phyloP scores from a whole-genome alignment of 805 yeast genomes.

The Metschnikowia amazonensis region DNA sequence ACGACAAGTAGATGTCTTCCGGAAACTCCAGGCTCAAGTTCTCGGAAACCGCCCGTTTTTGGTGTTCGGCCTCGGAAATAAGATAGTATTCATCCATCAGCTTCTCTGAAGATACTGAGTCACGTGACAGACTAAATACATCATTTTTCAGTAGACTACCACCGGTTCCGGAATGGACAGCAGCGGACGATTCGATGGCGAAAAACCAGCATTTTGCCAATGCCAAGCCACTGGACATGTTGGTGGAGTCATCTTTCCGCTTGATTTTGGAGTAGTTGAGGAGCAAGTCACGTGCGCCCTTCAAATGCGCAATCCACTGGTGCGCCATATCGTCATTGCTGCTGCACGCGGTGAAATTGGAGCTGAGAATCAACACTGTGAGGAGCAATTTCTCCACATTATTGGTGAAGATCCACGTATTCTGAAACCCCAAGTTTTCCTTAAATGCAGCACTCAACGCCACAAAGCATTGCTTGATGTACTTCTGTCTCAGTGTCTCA shows the following conservation, averaged over 20 bases:
- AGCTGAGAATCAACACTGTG: slow-evolving; percentile 24
- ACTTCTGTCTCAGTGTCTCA: slow-evolving; percentile 19
- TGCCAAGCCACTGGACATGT: slow-evolving; percentile 22
- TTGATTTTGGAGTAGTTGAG: slow-evolving; percentile 17
- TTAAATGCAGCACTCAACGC: slow-evolving; percentile 21
- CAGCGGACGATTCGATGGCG: slow-evolving; percentile 24
- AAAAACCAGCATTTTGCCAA: slow-evolving; percentile 28
- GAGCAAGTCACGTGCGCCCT: slow-evolving; percentile 26
- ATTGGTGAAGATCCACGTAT: slow-evolving; percentile 12
- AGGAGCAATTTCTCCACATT: slow-evolving; percentile 25
- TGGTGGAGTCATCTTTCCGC: slow-evolving; percentile 5
- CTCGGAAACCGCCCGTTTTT: background rate
- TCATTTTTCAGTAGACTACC: slow-evolving; percentile 7
- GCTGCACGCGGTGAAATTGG: slow-evolving; percentile 24
- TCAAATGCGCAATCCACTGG: slow-evolving; percentile 25
- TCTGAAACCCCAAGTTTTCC: slow-evolving; percentile 11
- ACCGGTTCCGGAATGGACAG: slow-evolving; percentile 18
- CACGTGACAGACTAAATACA: slow-evolving; percentile 1
- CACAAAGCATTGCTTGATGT: slow-evolving; percentile 21
- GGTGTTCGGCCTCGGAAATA: background rate
- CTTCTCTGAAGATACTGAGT: background rate
- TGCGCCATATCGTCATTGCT: slow-evolving; percentile 10
- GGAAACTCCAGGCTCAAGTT: background rate
- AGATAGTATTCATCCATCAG: background rate
- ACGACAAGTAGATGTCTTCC: slow-evolving; percentile 3